These are phyloP conservation scores for Colletotrichum endophyticum DNA, from an alignment of 2,329 filamentous ascomycete species.

Conservation along the genomic window DNA sequence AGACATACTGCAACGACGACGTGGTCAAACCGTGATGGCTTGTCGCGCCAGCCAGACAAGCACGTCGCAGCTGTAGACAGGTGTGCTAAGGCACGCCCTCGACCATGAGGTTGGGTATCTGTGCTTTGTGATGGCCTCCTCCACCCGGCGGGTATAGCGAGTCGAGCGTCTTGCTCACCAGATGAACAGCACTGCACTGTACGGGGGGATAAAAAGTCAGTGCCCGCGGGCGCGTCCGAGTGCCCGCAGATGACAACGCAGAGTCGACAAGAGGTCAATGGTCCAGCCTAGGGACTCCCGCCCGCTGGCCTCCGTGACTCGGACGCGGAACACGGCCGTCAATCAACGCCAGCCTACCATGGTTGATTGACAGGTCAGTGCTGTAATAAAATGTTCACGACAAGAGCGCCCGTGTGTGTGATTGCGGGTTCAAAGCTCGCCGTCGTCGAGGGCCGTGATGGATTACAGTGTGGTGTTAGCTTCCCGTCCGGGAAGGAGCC, in stretches of 20 bases:
- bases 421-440: neutral
- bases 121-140: neutral
- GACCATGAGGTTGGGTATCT: neutral
- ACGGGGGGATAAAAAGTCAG: neutral
- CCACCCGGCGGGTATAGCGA: neutral
- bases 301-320: neutral
- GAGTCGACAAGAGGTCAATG: neutral
- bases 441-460: neutral
- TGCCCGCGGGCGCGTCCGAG: neutral
- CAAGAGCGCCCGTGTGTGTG: neutral
- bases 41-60: neutral
- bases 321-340: neutral
- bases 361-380: neutral
- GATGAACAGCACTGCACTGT: neutral
- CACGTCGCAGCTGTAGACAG: neutral
- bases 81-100: neutral
- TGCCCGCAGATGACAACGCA: slow-evolving; percentile 2
- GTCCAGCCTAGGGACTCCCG: neutral
- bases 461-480: neutral
- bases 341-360: neutral
- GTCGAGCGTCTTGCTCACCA: neutral
- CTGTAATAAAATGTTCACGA: neutral
- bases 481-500: neutral
- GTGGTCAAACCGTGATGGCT: neutral
- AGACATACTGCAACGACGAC: neutral